Evolutionary conservation across 2,329 filamentous ascomycete species (phyloP), one percentile per base, ranked within the genome.

Genomic region (Microthyrium microscopicum): DNA sequence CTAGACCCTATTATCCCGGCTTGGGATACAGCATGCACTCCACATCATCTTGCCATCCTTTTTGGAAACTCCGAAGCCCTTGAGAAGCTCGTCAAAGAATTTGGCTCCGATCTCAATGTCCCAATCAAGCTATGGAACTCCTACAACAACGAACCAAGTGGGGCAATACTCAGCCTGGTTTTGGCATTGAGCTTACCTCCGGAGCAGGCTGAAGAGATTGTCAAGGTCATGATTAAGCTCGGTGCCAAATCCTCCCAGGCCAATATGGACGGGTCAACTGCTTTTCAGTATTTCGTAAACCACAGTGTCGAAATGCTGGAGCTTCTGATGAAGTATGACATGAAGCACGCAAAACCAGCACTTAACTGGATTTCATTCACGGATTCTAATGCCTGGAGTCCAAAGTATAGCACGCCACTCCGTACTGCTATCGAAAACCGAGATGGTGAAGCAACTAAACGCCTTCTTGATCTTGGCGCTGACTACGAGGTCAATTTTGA

Each of bases 1-100:
- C 87, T 79, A 50, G 73, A 89, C 42, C 65, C 85, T 39, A 75
- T 91, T 42, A 68, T 77, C 2, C 49, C 79, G n/a, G 71, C 80
- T 1, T 92, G 83, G 83, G 82, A 91, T 44, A 68, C 64, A 4
- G 71, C 74, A 4, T 70, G 73, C 37, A 78, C 77, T 9, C 72
- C 83, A 2, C 61, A 91, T 4, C 83, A 92, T 50, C 64, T 84
- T 19, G 83, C 83, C 5, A 83, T 91, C 39, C 51, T 80, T 2
- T 69, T 71, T 39, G 81, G 80, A 0, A 74, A 87, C 42, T 58
- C 68, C 18, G 66, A 77, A 4, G 68, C 73, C 8, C 78, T 87
- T 11, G 69, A 74, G 37, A 52, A 71, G 17, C 66, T 92, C 5
- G 77, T 79, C 1, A 46, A 57, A 38, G 59, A 75, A 40, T 89